Base-by-base conservation (phyloP, 805 yeast genomes). In the Pichia nanzhaoensis region DNA sequence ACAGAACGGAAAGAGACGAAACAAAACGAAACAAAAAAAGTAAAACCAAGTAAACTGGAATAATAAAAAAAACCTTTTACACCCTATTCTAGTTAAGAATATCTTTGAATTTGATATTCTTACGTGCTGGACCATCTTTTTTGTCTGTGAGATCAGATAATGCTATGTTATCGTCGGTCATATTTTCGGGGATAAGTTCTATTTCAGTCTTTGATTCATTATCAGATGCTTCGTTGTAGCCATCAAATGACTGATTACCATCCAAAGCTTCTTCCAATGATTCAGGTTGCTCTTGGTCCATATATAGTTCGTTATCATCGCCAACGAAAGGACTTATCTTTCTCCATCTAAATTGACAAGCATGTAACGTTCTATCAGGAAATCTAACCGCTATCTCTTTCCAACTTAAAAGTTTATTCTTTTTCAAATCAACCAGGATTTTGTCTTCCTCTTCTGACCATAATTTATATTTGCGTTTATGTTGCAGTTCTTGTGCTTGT, bases 341-440 rank as follows among this genome's bases (percentile, higher is more conserved):
- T 14, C 51, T 42, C 53, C 53, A 50, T 38, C 54, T 45, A 19
- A 48, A 51, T 30, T 51, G 54, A 36, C 51, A 51, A 2, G 54
- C 54, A 36, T 51, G 51, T 34, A 48, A 21, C 2, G 54, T 51
- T n/a, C 54, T 28, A 21, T 44, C 42, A 1, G 47, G 37, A 36
- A 51, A 51, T 22, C 33, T 43, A 4, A 30, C 4, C 4, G 51
- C 51, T 20, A 51, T 51, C 5, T 44, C 50, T 21, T 46, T 48
- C 54, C 54, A 51, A 35, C 46, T 40, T 27, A 51, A 16, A 8
- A 34, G 13, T 28, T 40, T 28, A 21, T 45, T 44, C 9, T 38
- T 36, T 17, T 46, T 48, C 8, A 38, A 31, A 22, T 48, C 50
- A 24, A 41, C 14, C 14, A 51, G 21, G 19, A 42, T 9, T 8